Percentiles rank a stretch among this genome's conserved stretches.
Conservation (phyloP, 371 early-diverging fungal genomes). For the Circinella umbellata region DNA sequence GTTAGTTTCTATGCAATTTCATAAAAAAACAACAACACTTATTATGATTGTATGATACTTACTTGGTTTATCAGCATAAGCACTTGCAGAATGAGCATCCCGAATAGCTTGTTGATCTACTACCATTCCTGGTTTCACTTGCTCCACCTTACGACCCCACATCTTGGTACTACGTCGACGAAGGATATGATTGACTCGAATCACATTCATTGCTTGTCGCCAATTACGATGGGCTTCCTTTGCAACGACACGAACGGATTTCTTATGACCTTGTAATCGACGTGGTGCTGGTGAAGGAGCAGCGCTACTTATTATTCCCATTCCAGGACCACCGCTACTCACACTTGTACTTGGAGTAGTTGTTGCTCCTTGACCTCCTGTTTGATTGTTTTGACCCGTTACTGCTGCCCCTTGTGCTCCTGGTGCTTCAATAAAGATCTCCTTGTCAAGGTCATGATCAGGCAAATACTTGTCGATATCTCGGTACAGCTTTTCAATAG, state of each 20-base stretch:
- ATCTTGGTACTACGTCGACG: slow-evolving; percentile 66
- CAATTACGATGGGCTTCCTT: slow-evolving; percentile 58
- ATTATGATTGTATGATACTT: slow-evolving; percentile 5
- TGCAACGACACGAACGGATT: slow-evolving; percentile 65
- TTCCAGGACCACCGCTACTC: too few species aligned
- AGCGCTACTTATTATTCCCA: not conserved
- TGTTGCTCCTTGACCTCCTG: too few species aligned
- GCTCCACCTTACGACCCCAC: slow-evolving; percentile 64
- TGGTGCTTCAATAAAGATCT: slow-evolving; percentile 64
- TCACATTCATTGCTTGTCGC: slow-evolving; percentile 42
- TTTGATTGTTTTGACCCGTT: too few species aligned
- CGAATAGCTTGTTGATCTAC: slow-evolving; percentile 15
- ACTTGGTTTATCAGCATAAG: slow-evolving; percentile 37
- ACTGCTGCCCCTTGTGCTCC: not conserved
- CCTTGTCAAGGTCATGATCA: slow-evolving; percentile 80
- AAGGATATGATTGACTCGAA: slow-evolving; percentile 42
- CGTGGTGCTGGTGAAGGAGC: slow-evolving; percentile 25
- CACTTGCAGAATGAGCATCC: slow-evolving; percentile 11
- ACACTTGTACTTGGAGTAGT: too few species aligned
- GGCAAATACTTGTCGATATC: slow-evolving; percentile 82
- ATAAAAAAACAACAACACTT: not conserved
- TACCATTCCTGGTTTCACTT: slow-evolving; percentile 60
- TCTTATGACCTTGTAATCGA: slow-evolving; percentile 51
- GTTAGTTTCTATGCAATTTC: too few species aligned
- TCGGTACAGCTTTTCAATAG: slow-evolving; percentile 72